Evolutionary conservation across 1,139 yeast species (phyloP), one percentile per base, ranked within the genome.

Genomic region (Candida tetrigidarum): DNA sequence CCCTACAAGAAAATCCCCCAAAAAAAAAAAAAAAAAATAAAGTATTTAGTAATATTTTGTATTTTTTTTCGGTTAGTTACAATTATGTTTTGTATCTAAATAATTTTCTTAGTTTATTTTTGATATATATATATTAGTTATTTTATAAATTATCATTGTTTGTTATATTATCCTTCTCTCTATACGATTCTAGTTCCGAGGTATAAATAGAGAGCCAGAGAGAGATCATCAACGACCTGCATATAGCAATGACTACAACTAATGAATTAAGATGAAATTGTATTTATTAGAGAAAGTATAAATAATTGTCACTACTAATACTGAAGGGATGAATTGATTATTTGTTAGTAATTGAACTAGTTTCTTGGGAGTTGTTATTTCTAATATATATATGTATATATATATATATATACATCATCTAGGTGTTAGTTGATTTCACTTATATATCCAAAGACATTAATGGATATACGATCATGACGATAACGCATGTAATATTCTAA

Each of bases 371-470:
- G 25, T 22, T 22, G 25, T 22, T 22, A 10, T 22, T 22, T 10
- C 25, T 22, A n/a, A n/a, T n/a, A n/a, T n/a, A n/a, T n/a, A n/a
- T n/a, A 22, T 8, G n/a, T 25, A 8, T 10, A 7, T 2, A 25
- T 25, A 4, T 3, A 25, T 9, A 10, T 25, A 5, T 12, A 25
- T 27, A 26, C 26, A 27, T 37, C 39, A 37, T 37, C 15, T 27
- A 32, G 32, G 39, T 37, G 39, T 37, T 37, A 37, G 33, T 37
- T 37, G 39, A 37, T 37, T 37, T 37, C 39, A 37, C 15, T 11
- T 37, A 16, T 19, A 11, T 25, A 26, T 11, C 23, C 32, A n/a
- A n/a, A 26, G 25, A 16, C 22, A 27, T 18, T 27, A 12, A 25
- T 14, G 15, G 11, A 35, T 26, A 20, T 20, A 27, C 25, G 16